Evolutionary conservation across 768 basidiomycete genomes (phyloP).

Genomic region (Kwoniella sp.): DNA sequence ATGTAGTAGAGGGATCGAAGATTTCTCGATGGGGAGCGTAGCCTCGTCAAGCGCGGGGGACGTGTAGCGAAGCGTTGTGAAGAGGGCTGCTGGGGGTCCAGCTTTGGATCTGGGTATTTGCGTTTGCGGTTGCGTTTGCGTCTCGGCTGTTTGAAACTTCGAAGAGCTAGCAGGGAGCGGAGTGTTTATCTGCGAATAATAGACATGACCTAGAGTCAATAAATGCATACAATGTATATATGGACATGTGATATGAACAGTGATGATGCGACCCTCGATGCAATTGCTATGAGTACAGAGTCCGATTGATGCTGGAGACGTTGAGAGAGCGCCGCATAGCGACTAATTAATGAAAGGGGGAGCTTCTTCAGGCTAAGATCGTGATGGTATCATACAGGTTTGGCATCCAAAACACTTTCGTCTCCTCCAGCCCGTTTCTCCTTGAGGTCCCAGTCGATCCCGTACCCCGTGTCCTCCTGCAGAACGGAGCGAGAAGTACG

Average conservation of each 20-base stretch:
- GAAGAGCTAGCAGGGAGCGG: no score
- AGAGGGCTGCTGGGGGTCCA: slow-evolving; percentile 30
- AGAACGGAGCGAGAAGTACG: neutral
- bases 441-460: slow-evolving; percentile 36
- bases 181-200: neutral
- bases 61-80: slow-evolving; percentile 48
- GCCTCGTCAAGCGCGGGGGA: slow-evolving; percentile 3
- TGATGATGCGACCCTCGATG: neutral
- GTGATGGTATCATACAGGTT: slow-evolving; percentile 27
- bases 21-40: slow-evolving; percentile 11
- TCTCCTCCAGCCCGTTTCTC: slow-evolving; percentile 12
- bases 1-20: slow-evolving; percentile 33
- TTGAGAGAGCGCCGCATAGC: no score
- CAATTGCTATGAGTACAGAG: no score
- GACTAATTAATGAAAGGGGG: no score
- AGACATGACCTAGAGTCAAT: slow-evolving; percentile 4
- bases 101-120: no score
- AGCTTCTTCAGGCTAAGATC: no score
- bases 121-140: no score
- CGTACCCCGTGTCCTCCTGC: slow-evolving; percentile 43
- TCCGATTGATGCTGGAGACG: no score
- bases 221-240: slow-evolving; percentile 12
- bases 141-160: no score
- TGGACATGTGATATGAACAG: no score
- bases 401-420: neutral